Evolutionary conservation across 2,329 filamentous ascomycete species (phyloP).

Genomic region (Thielaviopsis musarum): DNA sequence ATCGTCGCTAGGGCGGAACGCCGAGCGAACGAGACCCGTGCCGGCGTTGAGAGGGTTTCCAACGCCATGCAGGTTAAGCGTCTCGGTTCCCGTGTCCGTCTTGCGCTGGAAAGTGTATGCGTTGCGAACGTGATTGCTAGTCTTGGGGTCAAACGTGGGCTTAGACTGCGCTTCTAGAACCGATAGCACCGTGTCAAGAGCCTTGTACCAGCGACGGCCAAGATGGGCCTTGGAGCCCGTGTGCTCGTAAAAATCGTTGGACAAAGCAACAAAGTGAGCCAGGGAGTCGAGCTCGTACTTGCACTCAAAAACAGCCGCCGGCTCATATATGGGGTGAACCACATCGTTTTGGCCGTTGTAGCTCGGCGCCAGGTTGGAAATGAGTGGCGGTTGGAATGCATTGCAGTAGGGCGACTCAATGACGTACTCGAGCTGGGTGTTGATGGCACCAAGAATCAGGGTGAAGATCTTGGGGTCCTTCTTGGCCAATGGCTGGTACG

Average conservation of each 20-base stretch:
- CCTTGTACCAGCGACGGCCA: slow-evolving; percentile 59
- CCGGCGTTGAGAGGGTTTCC: slow-evolving; percentile 82
- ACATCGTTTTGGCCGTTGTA: slow-evolving; percentile 67
- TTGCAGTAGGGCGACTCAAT: slow-evolving; percentile 95
- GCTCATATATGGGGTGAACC: slow-evolving; percentile 79
- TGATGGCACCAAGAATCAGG: slow-evolving; percentile 82
- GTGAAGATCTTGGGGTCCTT: slow-evolving; percentile 63
- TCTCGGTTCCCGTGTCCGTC: slow-evolving; percentile 77
- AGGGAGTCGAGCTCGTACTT: slow-evolving; percentile 97
- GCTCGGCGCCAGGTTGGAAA: slow-evolving; percentile 54
- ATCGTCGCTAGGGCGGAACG: slow-evolving; percentile 90
- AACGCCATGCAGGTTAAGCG: slow-evolving; percentile 60
- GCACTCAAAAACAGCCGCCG: slow-evolving; percentile 80
- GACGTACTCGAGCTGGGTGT: slow-evolving; percentile 88
- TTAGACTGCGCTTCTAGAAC: slow-evolving; percentile 65
- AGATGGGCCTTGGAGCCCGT: slow-evolving; percentile 67
- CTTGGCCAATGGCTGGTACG: slow-evolving; percentile 72
- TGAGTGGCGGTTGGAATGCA: slow-evolving; percentile 86
- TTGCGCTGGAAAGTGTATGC: slow-evolving; percentile 73
- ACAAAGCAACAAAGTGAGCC: slow-evolving; percentile 73
- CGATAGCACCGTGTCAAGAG: slow-evolving; percentile 54
- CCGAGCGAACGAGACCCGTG: slow-evolving; percentile 75
- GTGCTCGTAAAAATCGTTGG: slow-evolving; percentile 71
- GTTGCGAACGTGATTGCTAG: slow-evolving; percentile 49
- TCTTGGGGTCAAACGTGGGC: slow-evolving; percentile 59